These are phyloP conservation scores for Elasticomyces elasticus DNA, from an alignment of 495 filamentous ascomycete genomes.

Conservation along the genomic window DNA sequence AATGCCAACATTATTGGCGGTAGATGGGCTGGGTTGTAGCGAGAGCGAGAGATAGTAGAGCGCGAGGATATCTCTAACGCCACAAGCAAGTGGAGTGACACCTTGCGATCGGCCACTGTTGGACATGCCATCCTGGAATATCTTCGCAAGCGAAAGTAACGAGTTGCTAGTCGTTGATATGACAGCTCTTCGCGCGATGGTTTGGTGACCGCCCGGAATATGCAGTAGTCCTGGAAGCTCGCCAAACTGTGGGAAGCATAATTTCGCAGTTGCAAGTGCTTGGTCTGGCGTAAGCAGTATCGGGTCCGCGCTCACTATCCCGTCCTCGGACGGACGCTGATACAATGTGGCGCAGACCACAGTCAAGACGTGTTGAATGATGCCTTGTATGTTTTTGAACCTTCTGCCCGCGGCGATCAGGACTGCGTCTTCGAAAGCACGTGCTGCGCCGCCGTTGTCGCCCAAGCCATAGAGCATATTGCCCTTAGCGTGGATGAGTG, in stretches of 20 bases:
- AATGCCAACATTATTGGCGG: constrained; percentile 97
- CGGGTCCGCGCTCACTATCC: constrained; percentile 40
- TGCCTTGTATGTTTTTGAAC: constrained; percentile 59
- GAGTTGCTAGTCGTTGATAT: constrained; percentile 94
- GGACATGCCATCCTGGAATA: constrained; percentile 95
- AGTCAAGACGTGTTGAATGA: constrained; percentile 71
- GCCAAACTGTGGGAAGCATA: constrained; percentile 71
- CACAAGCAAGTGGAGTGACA: constrained; percentile 51
- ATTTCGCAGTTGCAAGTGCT: constrained; percentile 71
- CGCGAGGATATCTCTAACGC: constrained; percentile 86
- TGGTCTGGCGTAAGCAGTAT: constrained; percentile 74
- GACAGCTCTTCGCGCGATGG: constrained; percentile 65
- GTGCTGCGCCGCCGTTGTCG: constrained; percentile 71
- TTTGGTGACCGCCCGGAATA: constrained; percentile 47
- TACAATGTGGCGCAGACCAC: constrained; percentile 44
- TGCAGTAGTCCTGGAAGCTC: constrained; percentile 75
- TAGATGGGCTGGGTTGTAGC: constrained; percentile 90
- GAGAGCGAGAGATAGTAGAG: constrained; percentile 95
- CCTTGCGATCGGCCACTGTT: constrained; percentile 57
- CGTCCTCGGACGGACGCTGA: constrained; percentile 17
- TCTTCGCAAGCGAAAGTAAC: constrained; percentile 88
- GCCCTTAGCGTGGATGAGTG: constrained; percentile 89
- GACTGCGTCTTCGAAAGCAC: constrained; percentile 91
- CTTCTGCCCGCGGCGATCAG: constrained; percentile 71
- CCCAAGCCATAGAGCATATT: constrained; percentile 95